These are phyloP conservation scores for Candida tropicalis DNA, from an alignment of 1,139 yeast species.

Conservation along the genomic window DNA sequence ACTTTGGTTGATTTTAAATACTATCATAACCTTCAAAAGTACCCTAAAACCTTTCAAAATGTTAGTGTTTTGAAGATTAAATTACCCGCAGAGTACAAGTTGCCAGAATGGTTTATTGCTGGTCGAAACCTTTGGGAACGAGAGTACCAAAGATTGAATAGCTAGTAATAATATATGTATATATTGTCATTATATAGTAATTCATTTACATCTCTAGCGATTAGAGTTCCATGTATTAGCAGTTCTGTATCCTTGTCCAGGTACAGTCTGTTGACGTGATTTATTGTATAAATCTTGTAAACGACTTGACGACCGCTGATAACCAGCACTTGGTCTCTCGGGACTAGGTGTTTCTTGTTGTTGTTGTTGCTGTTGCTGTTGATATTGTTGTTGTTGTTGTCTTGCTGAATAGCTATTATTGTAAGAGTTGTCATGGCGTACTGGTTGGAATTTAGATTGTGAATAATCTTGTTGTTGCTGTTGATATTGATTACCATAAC, in stretches of 20 bases:
- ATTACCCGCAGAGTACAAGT: constrained; percentile 60
- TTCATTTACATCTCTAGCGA: neutral
- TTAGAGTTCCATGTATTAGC: neutral
- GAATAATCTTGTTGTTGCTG: constrained; percentile 11
- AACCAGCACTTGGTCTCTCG: constrained; percentile 15
- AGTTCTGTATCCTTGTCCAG: constrained; percentile 37
- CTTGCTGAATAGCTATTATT: constrained; percentile 25
- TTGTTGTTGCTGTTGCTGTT: constrained; percentile 16
- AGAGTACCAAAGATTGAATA: constrained; percentile 18
- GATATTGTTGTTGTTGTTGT: constrained; percentile 19
- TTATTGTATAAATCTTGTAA: constrained; percentile 47
- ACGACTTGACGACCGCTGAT: constrained; percentile 40
- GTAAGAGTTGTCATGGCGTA: constrained; percentile 25
- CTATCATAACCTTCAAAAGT: constrained; percentile 38
- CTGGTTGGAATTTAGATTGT: constrained; percentile 31
- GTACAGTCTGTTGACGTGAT: constrained; percentile 45
- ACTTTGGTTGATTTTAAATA: constrained; percentile 37
- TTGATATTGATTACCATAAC: constrained; percentile 6
- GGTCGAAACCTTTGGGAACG: constrained; percentile 68
- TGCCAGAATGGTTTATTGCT: constrained; percentile 72
- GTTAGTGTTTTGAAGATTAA: constrained; percentile 47
- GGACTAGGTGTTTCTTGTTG: constrained; percentile 7
- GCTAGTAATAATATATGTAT: neutral
- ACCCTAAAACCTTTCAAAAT: constrained; percentile 34
- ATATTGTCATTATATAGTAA: neutral